Percentiles rank a stretch among this genome's conserved stretches.
These are phyloP conservation scores for Plantago lanceolata DNA, from an alignment of 305 asterid species.

Conservation along the genomic window DNA sequence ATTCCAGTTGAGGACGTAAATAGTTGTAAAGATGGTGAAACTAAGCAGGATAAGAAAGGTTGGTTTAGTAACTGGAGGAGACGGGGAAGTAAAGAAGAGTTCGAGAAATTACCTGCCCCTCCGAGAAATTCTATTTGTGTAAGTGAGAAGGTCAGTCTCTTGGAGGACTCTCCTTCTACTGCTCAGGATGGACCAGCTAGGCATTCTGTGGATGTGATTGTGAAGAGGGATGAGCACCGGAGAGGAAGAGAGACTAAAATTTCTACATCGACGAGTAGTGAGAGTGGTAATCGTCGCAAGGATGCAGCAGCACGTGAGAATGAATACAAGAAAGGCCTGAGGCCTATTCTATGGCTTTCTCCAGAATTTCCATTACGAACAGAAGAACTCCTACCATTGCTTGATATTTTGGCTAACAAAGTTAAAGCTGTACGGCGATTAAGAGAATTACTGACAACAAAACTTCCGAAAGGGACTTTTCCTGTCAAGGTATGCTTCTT, in stretches of 20 bases:
- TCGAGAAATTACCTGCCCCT: slow-evolving; percentile 48
- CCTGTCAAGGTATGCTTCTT: slow-evolving; percentile 76
- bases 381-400: slow-evolving; percentile 90
- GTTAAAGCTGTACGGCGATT: slow-evolving; percentile 87
- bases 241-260: slow-evolving; percentile 60
- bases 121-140: slow-evolving; percentile 65
- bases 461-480: slow-evolving; percentile 87
- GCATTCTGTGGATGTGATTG: slow-evolving; percentile 72
- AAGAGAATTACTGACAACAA: slow-evolving; percentile 83
- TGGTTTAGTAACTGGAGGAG: slow-evolving; percentile 91
- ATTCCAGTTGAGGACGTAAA: slow-evolving; percentile 58
- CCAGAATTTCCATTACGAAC: slow-evolving; percentile 82
- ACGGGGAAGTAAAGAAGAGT: slow-evolving; percentile 54
- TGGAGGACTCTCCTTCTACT: slow-evolving; percentile 54
- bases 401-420: slow-evolving; percentile 90
- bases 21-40: slow-evolving; percentile 46
- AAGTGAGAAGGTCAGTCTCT: slow-evolving; percentile 61
- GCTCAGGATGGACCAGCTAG: slow-evolving; percentile 53
- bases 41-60: slow-evolving; percentile 69
- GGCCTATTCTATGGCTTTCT: slow-evolving; percentile 96
- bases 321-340: slow-evolving; percentile 93
- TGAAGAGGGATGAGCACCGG: slow-evolving; percentile 62
- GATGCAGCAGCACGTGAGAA: slow-evolving; percentile 63
- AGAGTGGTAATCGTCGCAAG: slow-evolving; percentile 47
- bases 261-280: slow-evolving; percentile 47